A percentile compares a stretch with the other conserved stretches of the same genome.
phyloP scores from a whole-genome alignment of 805 yeast genomes.

The Candida krabiensis region DNA sequence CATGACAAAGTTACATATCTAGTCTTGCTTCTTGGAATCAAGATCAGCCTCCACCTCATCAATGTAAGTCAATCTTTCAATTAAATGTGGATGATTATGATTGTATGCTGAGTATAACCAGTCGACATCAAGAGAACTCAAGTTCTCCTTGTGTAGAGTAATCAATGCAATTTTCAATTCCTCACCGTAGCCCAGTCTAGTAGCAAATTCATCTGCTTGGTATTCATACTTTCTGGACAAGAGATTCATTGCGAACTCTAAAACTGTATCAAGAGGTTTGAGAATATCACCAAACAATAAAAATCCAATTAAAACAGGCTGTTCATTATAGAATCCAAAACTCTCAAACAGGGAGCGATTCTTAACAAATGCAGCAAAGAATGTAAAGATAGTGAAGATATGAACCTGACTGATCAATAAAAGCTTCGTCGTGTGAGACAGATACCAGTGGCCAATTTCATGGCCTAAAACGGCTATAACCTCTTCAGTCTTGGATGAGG shows the following conservation, averaged over 20 bases:
- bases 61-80: slow-evolving; percentile 84
- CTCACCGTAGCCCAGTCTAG: slow-evolving; percentile 65
- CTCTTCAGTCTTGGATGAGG: slow-evolving; percentile 72
- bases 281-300: slow-evolving; percentile 74
- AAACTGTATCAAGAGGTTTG: slow-evolving; percentile 70
- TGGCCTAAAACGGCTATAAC: slow-evolving; percentile 96
- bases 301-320: slow-evolving; percentile 82
- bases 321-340: slow-evolving; percentile 68
- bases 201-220: slow-evolving; percentile 90
- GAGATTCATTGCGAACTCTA: slow-evolving; percentile 66
- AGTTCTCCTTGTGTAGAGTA: slow-evolving; percentile 74
- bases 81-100: slow-evolving; percentile 87
- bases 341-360: slow-evolving; percentile 76
- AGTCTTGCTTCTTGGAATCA: slow-evolving; percentile 21
- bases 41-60: slow-evolving; percentile 34
- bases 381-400: slow-evolving; percentile 60
- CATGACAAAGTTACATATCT: neutral
- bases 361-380: slow-evolving; percentile 77
- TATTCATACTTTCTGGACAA: slow-evolving; percentile 86
- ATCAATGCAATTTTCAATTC: slow-evolving; percentile 73
- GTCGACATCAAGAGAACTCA: slow-evolving; percentile 86
- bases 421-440: slow-evolving; percentile 82
- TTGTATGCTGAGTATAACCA: slow-evolving; percentile 86
- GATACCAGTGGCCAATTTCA: slow-evolving; percentile 97
- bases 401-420: slow-evolving; percentile 65